phyloP scores from a whole-genome alignment of 371 early-diverging fungal genomes.

The Rhizopus sp. region DNA sequence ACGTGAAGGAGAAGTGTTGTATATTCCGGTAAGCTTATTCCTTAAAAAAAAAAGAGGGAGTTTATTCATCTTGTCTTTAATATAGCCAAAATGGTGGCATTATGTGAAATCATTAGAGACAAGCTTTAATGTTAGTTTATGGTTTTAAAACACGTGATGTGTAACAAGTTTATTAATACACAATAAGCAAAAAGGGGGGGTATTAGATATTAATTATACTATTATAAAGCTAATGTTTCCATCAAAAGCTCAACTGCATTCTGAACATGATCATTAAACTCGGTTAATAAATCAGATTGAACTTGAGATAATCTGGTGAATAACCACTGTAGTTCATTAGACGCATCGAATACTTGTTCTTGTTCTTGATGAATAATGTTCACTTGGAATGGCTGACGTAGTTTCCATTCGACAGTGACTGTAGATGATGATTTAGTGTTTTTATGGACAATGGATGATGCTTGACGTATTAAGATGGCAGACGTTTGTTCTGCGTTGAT shows the following conservation, averaged over 20 bases:
- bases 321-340: conserved; percentile 23
- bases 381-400: conserved; percentile 33
- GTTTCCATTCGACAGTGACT: conserved; percentile 30
- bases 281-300: conserved; percentile 16
- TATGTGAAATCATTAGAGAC: conserved; percentile 78
- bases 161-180: conserved; percentile 1
- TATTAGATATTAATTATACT: conserved; percentile 14
- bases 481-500: conserved; percentile 34
- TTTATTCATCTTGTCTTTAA: neutral
- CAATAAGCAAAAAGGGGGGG: neutral
- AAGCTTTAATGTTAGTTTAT: conserved; percentile 87
- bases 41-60: neutral
- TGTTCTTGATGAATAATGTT: conserved; percentile 23
- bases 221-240: conserved; percentile 17
- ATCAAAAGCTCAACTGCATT: conserved; percentile 22
- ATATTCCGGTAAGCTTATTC: conserved; percentile 79
- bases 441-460: conserved; percentile 3
- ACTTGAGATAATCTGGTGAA: conserved; percentile 16
- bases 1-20: conserved; percentile 82
- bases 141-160: conserved; percentile 60
- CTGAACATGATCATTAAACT: conserved; percentile 27
- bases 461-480: conserved; percentile 30
- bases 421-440: conserved; percentile 2
- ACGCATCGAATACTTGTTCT: conserved; percentile 4
- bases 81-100: conserved; percentile 88